Conservation (phyloP, 164 flowering plant genomes). For the Malania oleifera region DNA sequence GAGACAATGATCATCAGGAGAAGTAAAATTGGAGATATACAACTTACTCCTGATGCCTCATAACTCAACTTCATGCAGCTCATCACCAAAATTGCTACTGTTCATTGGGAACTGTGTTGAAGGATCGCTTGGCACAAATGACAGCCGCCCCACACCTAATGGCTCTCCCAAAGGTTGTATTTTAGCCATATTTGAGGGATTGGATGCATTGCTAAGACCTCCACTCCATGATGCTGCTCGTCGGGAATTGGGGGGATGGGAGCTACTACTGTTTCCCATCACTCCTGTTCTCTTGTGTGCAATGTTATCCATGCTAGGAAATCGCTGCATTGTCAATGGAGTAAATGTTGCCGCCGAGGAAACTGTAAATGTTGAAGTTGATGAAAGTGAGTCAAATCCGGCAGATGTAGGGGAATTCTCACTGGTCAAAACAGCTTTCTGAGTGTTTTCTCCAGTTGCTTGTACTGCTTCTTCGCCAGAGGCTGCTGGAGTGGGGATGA, state of each 20-base stretch:
- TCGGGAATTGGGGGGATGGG: background rate
- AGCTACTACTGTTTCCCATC: background rate
- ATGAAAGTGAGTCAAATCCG: too few species aligned
- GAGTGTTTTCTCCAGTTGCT: background rate
- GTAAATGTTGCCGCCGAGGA: background rate
- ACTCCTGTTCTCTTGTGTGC: too few species aligned
- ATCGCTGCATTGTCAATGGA: background rate
- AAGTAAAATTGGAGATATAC: too few species aligned
- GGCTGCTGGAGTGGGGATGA: background rate
- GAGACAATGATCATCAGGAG: too few species aligned
- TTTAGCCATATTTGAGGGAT: background rate
- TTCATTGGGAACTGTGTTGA: too few species aligned
- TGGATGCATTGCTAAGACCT: background rate
- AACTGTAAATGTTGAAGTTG: too few species aligned
- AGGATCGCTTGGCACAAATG: too few species aligned
- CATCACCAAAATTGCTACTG: background rate
- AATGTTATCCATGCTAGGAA: background rate
- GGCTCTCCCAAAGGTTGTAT: background rate
- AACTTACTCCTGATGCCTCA: too few species aligned
- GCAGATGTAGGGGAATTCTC: too few species aligned
- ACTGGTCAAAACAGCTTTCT: too few species aligned
- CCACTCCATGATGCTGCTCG: background rate
- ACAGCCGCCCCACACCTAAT: background rate
- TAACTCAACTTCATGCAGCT: background rate
- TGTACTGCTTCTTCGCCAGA: background rate